Percentiles rank a stretch among this genome's conserved stretches.
phyloP scores from a whole-genome alignment of 805 yeast genomes.

The Candida fluviatilis region DNA sequence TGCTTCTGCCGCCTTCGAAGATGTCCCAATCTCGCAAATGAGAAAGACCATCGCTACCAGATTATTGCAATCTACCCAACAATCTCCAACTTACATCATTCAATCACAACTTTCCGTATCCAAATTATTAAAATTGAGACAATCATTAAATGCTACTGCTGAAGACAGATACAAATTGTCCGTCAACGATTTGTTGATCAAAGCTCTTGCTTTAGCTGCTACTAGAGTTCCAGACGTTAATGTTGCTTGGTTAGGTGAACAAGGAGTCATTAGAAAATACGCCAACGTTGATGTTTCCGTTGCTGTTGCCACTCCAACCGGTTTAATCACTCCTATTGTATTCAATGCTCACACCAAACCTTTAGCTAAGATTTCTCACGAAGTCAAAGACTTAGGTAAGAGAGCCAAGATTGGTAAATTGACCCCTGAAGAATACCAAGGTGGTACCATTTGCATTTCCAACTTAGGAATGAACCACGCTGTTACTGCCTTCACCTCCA shows the following conservation, averaged over 20 bases:
- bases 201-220: slow-evolving; percentile 90
- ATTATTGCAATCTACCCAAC: slow-evolving; percentile 77
- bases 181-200: slow-evolving; percentile 89
- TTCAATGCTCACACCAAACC: slow-evolving; percentile 87
- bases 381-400: slow-evolving; percentile 89
- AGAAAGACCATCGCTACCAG: slow-evolving; percentile 91
- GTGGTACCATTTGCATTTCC: slow-evolving; percentile 98
- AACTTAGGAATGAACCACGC: slow-evolving; percentile 99
- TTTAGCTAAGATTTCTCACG: slow-evolving; percentile 71
- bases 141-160: slow-evolving; percentile 78
- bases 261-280: slow-evolving; percentile 91
- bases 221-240: slow-evolving; percentile 90
- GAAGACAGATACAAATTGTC: slow-evolving; percentile 88
- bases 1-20: slow-evolving; percentile 57
- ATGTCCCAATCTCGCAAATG: slow-evolving; percentile 85
- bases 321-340: slow-evolving; percentile 94
- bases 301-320: slow-evolving; percentile 98
- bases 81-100: slow-evolving; percentile 89
- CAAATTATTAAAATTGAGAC: slow-evolving; percentile 88
- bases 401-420: slow-evolving; percentile 94
- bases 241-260: slow-evolving; percentile 85
- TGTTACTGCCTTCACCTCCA: slow-evolving; percentile 88
- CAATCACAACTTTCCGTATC: slow-evolving; percentile 83
- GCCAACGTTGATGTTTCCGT: slow-evolving; percentile 92
- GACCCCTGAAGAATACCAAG: slow-evolving; percentile 95